Conservation (phyloP, 1,284 basidiomycete genomes). For the Volvariella volvacea region DNA sequence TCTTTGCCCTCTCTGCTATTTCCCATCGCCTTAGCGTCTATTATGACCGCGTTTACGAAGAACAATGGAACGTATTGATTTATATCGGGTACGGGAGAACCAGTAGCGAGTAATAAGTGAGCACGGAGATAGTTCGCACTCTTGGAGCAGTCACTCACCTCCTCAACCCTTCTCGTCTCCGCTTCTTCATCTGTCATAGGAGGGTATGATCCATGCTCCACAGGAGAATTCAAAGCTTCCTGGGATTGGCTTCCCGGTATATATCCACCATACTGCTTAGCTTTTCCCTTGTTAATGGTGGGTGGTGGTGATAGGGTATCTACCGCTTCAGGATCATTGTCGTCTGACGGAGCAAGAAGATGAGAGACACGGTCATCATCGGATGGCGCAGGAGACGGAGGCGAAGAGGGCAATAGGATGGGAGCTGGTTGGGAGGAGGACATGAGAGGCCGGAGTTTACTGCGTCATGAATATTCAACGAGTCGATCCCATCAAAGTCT, state of each 20-base stretch:
- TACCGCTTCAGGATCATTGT: background rate
- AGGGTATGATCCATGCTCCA: conserved; percentile 41
- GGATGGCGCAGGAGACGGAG: background rate
- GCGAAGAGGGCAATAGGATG: background rate
- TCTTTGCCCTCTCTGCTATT: conserved; percentile 58
- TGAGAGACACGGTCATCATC: background rate
- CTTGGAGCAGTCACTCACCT: conserved; percentile 52
- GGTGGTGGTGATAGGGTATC: too few species aligned
- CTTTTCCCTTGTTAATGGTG: background rate
- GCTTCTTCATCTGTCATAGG: conserved; percentile 56
- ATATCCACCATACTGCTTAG: conserved; percentile 2
- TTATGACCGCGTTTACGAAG: conserved; percentile 6
- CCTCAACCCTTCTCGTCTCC: conserved; percentile 61
- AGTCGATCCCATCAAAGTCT: too few species aligned
- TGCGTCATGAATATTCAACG: too few species aligned
- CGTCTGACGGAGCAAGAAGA: background rate
- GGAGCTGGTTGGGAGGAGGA: background rate
- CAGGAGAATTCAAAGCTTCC: conserved; percentile 18
- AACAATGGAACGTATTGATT: background rate
- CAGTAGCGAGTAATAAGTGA: too few species aligned
- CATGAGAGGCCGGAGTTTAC: too few species aligned
- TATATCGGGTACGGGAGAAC: too few species aligned
- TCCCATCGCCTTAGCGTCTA: conserved; percentile 74
- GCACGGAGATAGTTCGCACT: too few species aligned
- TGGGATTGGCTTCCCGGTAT: conserved; percentile 13